Conservation (phyloP, 768 basidiomycete genomes). For the Chiua virens region DNA sequence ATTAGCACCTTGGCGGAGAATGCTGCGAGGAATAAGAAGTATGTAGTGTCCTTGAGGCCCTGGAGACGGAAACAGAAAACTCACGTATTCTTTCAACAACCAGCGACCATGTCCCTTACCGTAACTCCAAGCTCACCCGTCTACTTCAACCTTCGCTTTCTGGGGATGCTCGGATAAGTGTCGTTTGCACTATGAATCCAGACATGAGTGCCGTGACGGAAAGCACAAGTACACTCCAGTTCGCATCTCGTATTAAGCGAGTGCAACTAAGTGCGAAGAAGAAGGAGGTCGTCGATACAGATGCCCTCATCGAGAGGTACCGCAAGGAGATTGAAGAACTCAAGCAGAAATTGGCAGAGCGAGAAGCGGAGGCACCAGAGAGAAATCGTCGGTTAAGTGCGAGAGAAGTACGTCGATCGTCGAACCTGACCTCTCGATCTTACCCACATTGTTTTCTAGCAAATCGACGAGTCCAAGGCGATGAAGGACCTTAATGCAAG, state of each 20-base stretch:
- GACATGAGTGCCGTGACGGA: slow-evolving; percentile 76
- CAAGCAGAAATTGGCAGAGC: slow-evolving; percentile 66
- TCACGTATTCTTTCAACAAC: background rate
- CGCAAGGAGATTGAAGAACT: slow-evolving; percentile 93
- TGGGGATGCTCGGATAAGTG: slow-evolving; percentile 93
- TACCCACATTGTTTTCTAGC: slow-evolving; percentile 39
- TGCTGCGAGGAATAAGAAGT: slow-evolving; percentile 72
- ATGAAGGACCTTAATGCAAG: slow-evolving; percentile 80
- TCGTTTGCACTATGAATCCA: slow-evolving; percentile 95
- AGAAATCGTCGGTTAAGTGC: slow-evolving; percentile 44
- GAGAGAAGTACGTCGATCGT: slow-evolving; percentile 36
- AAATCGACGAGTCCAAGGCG: slow-evolving; percentile 82
- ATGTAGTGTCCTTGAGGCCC: slow-evolving; percentile 2
- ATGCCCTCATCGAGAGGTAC: slow-evolving; percentile 92
- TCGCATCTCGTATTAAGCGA: slow-evolving; percentile 89
- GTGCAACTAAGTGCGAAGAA: slow-evolving; percentile 87
- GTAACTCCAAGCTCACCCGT: slow-evolving; percentile 93
- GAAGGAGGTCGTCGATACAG: slow-evolving; percentile 92
- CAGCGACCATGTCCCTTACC: slow-evolving; percentile 90
- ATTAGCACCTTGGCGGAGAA: slow-evolving; percentile 92
- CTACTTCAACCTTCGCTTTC: slow-evolving; percentile 94
- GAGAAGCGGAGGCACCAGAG: slow-evolving; percentile 61
- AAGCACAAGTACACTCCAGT: slow-evolving; percentile 84
- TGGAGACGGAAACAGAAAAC: background rate
- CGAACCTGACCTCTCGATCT: background rate